Conservation (phyloP, 441 rosid species). For the Pelargonium australe region DNA sequence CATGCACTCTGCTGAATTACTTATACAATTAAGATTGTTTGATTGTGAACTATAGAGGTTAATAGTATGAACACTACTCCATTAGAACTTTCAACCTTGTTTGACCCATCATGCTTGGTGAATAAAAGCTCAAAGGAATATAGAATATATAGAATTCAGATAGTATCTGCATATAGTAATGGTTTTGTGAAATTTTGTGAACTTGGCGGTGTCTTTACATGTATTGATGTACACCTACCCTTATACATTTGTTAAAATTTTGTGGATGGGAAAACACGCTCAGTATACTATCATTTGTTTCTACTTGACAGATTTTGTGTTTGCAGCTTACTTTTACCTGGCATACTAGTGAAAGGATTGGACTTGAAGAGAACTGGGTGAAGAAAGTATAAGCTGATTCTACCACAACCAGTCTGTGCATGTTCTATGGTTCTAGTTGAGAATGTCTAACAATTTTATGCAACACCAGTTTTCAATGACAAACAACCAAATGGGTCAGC, state of each 20-base stretch:
- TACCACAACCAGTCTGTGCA: conserved; percentile 22
- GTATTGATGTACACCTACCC: background rate
- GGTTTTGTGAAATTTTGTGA: background rate
- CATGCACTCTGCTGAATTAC: background rate
- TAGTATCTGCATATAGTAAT: background rate
- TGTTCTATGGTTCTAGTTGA: conserved; percentile 22
- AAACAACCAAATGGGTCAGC: conserved; percentile 36
- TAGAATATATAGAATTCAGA: background rate
- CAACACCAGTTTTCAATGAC: conserved; percentile 38
- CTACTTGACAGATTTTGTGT: background rate
- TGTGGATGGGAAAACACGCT: background rate
- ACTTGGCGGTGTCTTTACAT: background rate
- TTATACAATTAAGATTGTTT: background rate
- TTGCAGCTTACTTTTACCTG: background rate
- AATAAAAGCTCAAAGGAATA: background rate
- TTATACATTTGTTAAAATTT: background rate
- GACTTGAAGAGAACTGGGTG: too few relatives aligned
- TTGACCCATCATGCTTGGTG: background rate
- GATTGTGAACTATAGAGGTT: background rate
- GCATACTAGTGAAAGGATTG: too few relatives aligned
- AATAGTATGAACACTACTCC: background rate
- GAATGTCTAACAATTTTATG: conserved; percentile 51
- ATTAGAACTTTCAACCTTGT: background rate
- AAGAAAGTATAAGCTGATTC: conserved; percentile 11
- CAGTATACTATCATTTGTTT: background rate